Evolutionary conservation across 176 grass and related monocot genomes (phyloP), one percentile per base, ranked within the genome.

Genomic region (Oryza brachyantha): DNA sequence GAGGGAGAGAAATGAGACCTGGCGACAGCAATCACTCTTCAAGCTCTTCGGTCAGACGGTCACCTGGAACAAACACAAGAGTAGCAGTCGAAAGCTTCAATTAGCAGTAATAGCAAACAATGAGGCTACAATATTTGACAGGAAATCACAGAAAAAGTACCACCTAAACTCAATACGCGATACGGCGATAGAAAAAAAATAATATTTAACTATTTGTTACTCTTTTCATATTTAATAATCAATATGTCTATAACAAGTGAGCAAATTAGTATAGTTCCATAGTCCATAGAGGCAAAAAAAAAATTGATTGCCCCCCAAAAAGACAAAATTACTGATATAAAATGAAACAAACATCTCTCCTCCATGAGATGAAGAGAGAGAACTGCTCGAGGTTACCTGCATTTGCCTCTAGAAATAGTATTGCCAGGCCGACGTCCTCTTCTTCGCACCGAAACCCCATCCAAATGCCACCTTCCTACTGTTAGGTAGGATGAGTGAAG

Each of bases 401-500:
- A 3, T 22, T 64, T 34, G 42, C 19, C 5, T 66, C 43, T 21
- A 50, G 76, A 45, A 66, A 25, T 13, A 52, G 5, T 52, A 52
- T 21, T 6, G 46, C 46, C 46, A 8, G 46, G 17, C 6, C 17
- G 46, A 52, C 21, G 46, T 21, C 16, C 17, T 21, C 46, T 68
- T 10, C 68, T 71, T 9, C 41, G 27, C 17, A 29, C 6, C 7
- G 29, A 64, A 31, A 21, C 32, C 36, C 32, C 63, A 37, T 9
- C 63, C 32, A 66, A 66, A 36, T 41, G 75, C 75, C 75, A 25
- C 41, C 29, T 78, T 48, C 46, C 32, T 61, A n/a, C 3, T 61
- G 3, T 7, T 26, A 32, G 13, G 21, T 14, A 10, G 13, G 1
- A 8, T 31, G 60, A 41, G 41, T 10, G 5, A 60, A 60, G n/a